Evolutionary conservation across 2,329 filamentous ascomycete species (phyloP).

Genomic region (Colletotrichum camelliae): DNA sequence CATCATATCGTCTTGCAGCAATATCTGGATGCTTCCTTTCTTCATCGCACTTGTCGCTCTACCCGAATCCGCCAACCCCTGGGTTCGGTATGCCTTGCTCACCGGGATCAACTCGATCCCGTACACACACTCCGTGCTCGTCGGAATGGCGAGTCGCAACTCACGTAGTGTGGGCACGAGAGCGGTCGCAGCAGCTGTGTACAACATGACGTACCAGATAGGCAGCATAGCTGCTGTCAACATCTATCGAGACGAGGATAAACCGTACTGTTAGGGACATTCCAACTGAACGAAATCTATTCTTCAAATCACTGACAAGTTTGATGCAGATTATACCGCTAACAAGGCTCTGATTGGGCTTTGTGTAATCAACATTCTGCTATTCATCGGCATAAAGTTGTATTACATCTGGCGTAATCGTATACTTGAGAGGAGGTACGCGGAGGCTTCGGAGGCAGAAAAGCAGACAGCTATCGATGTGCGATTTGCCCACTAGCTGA

Average conservation of each 20-base stretch:
- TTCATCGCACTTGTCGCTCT: slow-evolving; percentile 50
- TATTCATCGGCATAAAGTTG: slow-evolving; percentile 43
- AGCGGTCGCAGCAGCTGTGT: slow-evolving; percentile 52
- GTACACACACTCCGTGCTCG: slow-evolving; percentile 55
- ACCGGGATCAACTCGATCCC: slow-evolving; percentile 59
- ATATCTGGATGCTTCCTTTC: slow-evolving; percentile 58
- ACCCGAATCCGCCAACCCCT: slow-evolving; percentile 45
- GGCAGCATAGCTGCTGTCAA: slow-evolving; percentile 48
- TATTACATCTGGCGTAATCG: slow-evolving; percentile 37
- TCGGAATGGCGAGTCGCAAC: slow-evolving; percentile 50
- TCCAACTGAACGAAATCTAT: fast-evolving
- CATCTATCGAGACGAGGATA: slow-evolving; percentile 58
- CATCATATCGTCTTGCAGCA: slow-evolving; percentile 53
- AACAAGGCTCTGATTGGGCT: not conserved
- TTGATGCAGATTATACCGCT: not conserved
- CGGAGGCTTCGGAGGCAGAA: not conserved
- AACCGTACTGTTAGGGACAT: slow-evolving; percentile 34
- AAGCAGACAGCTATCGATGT: not conserved
- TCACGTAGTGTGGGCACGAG: slow-evolving; percentile 48
- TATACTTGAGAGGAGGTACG: not conserved
- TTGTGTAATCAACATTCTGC: slow-evolving; percentile 19
- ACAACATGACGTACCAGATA: slow-evolving; percentile 55
- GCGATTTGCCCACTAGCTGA: not conserved
- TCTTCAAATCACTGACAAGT: not conserved
- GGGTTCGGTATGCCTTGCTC: slow-evolving; percentile 56